phyloP scores from a whole-genome alignment of 208 protist species.

The Naegleria lovaniensis region DNA sequence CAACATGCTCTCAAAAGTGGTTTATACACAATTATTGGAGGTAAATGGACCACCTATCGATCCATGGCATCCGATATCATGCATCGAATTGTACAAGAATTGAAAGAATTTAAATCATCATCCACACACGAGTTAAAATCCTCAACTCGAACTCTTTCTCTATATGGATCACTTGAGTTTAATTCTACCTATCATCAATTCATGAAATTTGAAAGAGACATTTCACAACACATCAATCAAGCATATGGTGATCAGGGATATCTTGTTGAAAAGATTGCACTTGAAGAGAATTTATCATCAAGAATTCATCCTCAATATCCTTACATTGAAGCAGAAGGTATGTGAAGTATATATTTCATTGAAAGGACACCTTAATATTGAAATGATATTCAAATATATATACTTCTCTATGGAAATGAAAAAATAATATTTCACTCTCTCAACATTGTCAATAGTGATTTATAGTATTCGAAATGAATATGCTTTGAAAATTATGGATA shows the following conservation, averaged over 20 bases:
- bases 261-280: not conserved
- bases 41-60: constrained; percentile 92
- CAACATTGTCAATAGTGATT: not conserved
- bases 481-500: not conserved
- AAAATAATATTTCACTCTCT: no score
- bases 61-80: constrained; percentile 77
- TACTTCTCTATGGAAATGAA: no score
- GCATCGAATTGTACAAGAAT: no score
- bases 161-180: not conserved
- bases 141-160: not conserved
- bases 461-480: not conserved
- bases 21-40: constrained; percentile 76
- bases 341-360: no score
- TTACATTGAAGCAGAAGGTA: not conserved
- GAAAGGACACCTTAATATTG: no score
- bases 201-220: not conserved
- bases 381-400: no score
- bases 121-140: not conserved
- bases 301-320: not conserved
- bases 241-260: not conserved
- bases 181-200: not conserved
- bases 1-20: constrained; percentile 37
- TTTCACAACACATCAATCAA: not conserved
- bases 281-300: not conserved
- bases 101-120: no score